Evolutionary conservation across 306 rosid genomes (phyloP).

Genomic region (Vigna nakashimae): DNA sequence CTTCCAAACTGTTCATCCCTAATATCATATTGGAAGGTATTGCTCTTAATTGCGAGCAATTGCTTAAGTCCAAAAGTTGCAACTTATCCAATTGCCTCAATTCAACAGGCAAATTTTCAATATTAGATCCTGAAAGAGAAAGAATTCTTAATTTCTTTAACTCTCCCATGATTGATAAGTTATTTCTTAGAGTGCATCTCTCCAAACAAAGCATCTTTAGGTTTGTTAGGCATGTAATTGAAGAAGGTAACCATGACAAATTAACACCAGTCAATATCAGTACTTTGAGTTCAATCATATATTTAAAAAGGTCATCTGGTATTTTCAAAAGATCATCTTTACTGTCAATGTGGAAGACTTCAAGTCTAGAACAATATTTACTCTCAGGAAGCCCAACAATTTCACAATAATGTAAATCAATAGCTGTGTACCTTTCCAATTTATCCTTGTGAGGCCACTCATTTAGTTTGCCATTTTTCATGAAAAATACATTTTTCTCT

Average conservation of each 20-base stretch:
- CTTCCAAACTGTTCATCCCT: constrained; percentile 44
- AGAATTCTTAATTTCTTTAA: constrained; percentile 39
- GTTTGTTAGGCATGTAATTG: neutral
- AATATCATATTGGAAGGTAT: constrained; percentile 46
- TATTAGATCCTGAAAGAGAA: constrained; percentile 26
- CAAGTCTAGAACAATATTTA: neutral
- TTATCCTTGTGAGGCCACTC: constrained; percentile 35
- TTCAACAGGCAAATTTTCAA: constrained; percentile 19
- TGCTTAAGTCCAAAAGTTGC: constrained; percentile 24
- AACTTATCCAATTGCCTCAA: constrained; percentile 14
- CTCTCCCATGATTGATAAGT: constrained; percentile 25
- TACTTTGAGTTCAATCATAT: constrained; percentile 27
- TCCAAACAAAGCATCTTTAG: constrained; percentile 36
- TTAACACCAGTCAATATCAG: neutral
- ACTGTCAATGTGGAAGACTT: neutral
- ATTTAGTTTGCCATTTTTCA: constrained; percentile 8
- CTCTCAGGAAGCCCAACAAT: neutral
- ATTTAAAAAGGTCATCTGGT: neutral
- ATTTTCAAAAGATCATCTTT: neutral
- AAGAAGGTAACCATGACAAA: neutral
- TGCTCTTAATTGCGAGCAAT: neutral
- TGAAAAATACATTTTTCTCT: neutral
- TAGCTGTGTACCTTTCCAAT: neutral
- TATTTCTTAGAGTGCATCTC: neutral
- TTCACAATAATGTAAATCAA: constrained; percentile 16